These are phyloP conservation scores for Solanum clarkiae DNA, from an alignment of 257 asterid species.

Conservation along the genomic window DNA sequence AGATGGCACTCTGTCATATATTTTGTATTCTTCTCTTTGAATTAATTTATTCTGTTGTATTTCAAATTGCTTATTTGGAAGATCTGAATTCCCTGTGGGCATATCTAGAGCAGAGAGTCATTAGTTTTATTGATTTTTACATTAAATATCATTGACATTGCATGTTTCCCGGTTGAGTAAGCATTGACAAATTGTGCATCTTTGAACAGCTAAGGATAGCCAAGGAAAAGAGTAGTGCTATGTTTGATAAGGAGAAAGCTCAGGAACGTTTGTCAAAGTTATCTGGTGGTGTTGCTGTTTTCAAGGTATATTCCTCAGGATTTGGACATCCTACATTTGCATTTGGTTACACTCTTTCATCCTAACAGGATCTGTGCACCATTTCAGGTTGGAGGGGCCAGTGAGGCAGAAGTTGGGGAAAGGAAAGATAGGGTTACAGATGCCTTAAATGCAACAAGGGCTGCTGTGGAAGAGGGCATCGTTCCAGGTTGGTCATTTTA, in stretches of 20 bases:
- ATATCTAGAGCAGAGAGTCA: neutral
- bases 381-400: constrained; percentile 84
- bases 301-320: constrained; percentile 40
- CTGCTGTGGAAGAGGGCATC: constrained; percentile 94
- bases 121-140: neutral
- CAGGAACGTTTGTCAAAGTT: constrained; percentile 82
- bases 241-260: constrained; percentile 88
- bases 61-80: neutral
- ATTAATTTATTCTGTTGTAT: neutral
- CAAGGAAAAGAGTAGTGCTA: constrained; percentile 51
- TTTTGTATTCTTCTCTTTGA: neutral
- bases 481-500: constrained; percentile 50
- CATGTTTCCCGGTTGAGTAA: neutral
- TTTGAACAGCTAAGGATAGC: constrained; percentile 57
- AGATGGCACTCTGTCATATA: neutral
- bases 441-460: constrained; percentile 88
- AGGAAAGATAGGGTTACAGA: constrained; percentile 95
- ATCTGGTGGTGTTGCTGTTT: constrained; percentile 95
- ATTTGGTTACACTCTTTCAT: neutral
- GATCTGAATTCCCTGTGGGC: neutral
- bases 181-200: constrained; percentile 1
- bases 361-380: neutral
- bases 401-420: constrained; percentile 82
- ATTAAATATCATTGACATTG: neutral
- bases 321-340: neutral